These are phyloP conservation scores for Scheffersomyces ergatensis DNA, from an alignment of 805 yeast genomes.

Conservation along the genomic window DNA sequence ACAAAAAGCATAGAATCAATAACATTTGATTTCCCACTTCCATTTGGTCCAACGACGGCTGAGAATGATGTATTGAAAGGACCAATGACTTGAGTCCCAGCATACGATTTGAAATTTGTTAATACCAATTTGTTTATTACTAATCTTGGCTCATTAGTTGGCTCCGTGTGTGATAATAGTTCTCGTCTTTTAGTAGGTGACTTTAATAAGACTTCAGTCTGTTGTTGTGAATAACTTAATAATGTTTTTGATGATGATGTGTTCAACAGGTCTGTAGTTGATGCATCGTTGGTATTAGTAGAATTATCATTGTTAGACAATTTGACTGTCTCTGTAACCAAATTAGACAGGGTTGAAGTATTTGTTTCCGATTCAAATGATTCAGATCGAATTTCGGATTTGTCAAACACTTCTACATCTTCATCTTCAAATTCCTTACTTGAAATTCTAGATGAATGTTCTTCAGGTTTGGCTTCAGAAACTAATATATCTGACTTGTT, in stretches of 20 bases:
- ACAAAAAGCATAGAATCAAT: slow-evolving; percentile 95
- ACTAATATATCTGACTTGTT: background rate
- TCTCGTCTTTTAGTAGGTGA: slow-evolving; percentile 31
- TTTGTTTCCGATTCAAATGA: background rate
- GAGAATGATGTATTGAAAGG: slow-evolving; percentile 93
- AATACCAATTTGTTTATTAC: slow-evolving; percentile 74
- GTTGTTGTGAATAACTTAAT: slow-evolving; percentile 28
- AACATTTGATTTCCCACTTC: slow-evolving; percentile 96
- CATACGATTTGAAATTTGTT: slow-evolving; percentile 90
- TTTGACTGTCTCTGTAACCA: background rate
- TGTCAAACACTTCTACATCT: background rate
- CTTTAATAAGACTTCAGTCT: slow-evolving; percentile 15
- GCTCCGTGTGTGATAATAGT: slow-evolving; percentile 5
- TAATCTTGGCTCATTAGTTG: slow-evolving; percentile 50
- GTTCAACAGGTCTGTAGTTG: background rate
- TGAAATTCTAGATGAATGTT: background rate
- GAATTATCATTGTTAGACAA: background rate
- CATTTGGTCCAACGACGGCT: slow-evolving; percentile 98
- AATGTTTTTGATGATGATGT: background rate
- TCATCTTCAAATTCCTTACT: background rate
- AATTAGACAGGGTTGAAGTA: slow-evolving; percentile 1
- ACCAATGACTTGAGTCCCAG: slow-evolving; percentile 89
- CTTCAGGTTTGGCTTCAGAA: background rate
- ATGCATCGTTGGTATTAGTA: background rate
- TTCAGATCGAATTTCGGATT: background rate